phyloP scores from a whole-genome alignment of 1,139 yeast genomes.

The Pichia cactophila region DNA sequence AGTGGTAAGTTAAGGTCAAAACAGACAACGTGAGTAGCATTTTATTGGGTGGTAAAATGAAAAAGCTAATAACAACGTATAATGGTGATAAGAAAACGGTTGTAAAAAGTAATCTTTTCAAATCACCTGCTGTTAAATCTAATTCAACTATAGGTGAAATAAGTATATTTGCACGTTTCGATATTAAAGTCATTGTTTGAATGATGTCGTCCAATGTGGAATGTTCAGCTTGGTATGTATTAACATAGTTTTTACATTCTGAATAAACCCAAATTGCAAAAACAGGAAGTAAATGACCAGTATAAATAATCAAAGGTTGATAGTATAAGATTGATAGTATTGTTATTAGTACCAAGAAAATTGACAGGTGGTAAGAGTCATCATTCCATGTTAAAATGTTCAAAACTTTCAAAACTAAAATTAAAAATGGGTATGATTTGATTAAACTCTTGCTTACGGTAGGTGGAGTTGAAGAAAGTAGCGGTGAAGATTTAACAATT shows the following conservation, averaged over 20 bases:
- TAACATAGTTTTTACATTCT: constrained; percentile 42
- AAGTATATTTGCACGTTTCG: constrained; percentile 68
- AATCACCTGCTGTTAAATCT: constrained; percentile 66
- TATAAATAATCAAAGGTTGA: constrained; percentile 62
- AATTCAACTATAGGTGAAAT: constrained; percentile 69
- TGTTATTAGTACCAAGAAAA: constrained; percentile 44
- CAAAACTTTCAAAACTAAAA: constrained; percentile 60
- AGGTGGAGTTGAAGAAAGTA: constrained; percentile 80
- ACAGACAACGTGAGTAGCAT: constrained; percentile 55
- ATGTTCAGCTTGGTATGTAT: constrained; percentile 48
- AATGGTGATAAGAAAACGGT: constrained; percentile 80
- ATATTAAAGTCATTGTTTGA: constrained; percentile 68
- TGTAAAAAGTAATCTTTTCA: constrained; percentile 72
- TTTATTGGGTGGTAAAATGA: constrained; percentile 65
- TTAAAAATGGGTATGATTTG: constrained; percentile 74
- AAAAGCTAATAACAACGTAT: constrained; percentile 60
- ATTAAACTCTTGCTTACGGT: constrained; percentile 79
- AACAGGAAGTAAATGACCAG: constrained; percentile 74
- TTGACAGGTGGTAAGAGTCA: constrained; percentile 63
- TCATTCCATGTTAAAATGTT: constrained; percentile 87
- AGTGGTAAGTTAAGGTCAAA: constrained; percentile 72
- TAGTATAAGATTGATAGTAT: constrained; percentile 62
- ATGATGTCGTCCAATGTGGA: constrained; percentile 88
- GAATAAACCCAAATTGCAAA: constrained; percentile 62
- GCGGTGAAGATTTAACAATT: constrained; percentile 46